These are phyloP conservation scores for Eucalyptus viminalis DNA, from an alignment of 345 rosid genomes.

Conservation along the genomic window DNA sequence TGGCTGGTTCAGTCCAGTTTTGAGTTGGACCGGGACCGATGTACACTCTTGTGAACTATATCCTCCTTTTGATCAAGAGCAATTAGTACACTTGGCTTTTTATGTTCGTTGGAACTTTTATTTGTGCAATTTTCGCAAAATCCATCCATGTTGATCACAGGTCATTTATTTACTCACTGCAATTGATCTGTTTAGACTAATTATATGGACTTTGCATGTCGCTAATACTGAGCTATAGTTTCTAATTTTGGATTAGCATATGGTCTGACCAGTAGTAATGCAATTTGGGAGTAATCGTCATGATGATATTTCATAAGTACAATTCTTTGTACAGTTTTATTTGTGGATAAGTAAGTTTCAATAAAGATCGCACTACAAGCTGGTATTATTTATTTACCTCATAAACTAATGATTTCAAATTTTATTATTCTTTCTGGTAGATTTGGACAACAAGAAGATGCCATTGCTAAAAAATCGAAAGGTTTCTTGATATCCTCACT, in stretches of 20 bases:
- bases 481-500: neutral
- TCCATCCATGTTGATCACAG: neutral
- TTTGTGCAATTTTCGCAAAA: neutral
- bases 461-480: fast-evolving
- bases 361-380: neutral
- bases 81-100: neutral
- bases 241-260: too few species aligned
- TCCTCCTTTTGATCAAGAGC: neutral
- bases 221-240: neutral
- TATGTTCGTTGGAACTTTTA: neutral
- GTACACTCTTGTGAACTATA: too few species aligned
- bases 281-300: too few species aligned
- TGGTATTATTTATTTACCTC: neutral
- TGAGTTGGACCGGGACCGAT: fast-evolving
- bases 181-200: too few species aligned
- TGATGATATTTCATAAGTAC: too few species aligned
- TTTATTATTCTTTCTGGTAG: neutral
- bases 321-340: too few species aligned
- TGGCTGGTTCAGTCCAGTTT: fast-evolving
- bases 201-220: too few species aligned
- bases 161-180: neutral
- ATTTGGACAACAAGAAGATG: neutral
- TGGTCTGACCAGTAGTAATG: too few species aligned
- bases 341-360: too few species aligned
- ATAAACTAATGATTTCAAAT: neutral